phyloP scores from a whole-genome alignment of 2,329 filamentous ascomycete genomes.

The Pleurostoma richardsiae region DNA sequence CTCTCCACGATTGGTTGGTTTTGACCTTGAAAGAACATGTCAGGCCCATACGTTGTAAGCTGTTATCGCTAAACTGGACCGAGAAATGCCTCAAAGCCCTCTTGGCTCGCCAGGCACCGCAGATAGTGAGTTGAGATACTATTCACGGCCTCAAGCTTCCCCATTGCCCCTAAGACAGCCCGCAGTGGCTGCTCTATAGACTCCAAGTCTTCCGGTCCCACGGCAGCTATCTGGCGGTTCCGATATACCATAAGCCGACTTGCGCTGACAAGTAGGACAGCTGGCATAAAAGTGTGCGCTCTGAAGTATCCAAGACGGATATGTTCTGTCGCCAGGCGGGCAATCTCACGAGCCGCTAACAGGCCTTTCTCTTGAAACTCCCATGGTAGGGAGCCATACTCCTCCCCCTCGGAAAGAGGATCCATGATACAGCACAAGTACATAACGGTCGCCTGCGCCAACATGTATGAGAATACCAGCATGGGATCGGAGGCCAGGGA shows the following conservation, averaged over 20 bases:
- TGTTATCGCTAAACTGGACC: no score
- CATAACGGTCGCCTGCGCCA: constrained; percentile 13
- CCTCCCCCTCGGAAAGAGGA: constrained; percentile 2
- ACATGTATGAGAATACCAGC: constrained; percentile 16
- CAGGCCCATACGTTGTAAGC: no score
- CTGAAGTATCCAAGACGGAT: constrained; percentile 17
- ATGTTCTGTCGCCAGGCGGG: constrained; percentile 11
- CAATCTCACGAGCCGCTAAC: constrained; percentile 13
- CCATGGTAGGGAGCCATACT: constrained; percentile 3
- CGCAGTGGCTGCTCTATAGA: not conserved
- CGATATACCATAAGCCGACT: not conserved
- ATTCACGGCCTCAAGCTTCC: not conserved
- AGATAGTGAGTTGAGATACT: constrained; percentile 4
- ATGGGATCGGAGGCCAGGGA: constrained; percentile 14
- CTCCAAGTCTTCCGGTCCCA: not conserved
- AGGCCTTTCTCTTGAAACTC: constrained; percentile 9
- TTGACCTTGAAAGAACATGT: no score
- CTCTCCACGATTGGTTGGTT: no score
- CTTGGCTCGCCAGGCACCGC: constrained; percentile 10
- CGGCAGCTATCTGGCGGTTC: not conserved
- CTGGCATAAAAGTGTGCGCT: constrained; percentile 3
- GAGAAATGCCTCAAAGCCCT: not conserved
- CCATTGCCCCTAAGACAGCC: not conserved
- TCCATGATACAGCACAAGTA: constrained; percentile 13
- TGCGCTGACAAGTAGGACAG: not conserved